phyloP scores from a whole-genome alignment of 1,139 yeast genomes.

The Meyerozyma carpophila region DNA sequence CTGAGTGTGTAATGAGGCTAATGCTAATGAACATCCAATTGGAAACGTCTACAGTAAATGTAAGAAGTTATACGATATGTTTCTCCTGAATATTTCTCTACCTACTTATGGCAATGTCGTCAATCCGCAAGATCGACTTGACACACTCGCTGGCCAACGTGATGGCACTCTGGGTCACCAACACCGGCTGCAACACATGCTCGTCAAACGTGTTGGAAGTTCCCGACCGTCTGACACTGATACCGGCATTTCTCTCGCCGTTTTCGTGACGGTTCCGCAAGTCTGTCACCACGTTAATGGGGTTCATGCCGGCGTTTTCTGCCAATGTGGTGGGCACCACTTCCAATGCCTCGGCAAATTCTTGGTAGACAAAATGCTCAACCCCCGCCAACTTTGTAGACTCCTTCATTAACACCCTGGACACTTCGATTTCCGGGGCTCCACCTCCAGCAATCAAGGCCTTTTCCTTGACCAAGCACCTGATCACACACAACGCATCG shows the following conservation, averaged over 20 bases:
- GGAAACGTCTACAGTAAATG: too few species aligned
- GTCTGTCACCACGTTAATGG: constrained; percentile 92
- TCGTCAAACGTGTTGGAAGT: constrained; percentile 89
- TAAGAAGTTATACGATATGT: too few species aligned
- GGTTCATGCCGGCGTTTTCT: constrained; percentile 95
- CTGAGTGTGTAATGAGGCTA: too few species aligned
- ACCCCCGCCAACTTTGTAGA: constrained; percentile 78
- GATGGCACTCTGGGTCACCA: constrained; percentile 90
- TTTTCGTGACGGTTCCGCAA: constrained; percentile 85
- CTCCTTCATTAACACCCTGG: constrained; percentile 75
- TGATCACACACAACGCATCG: constrained; percentile 93
- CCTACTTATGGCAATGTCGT: constrained; percentile 71
- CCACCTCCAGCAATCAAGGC: constrained; percentile 99
- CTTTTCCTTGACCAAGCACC: constrained; percentile 90
- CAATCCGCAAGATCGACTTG: constrained; percentile 90
- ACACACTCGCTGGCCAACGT: constrained; percentile 95
- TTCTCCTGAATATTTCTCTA: constrained; percentile 6
- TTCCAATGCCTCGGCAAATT: constrained; percentile 92
- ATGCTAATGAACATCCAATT: too few species aligned
- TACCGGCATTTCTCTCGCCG: constrained; percentile 94
- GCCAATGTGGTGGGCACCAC: constrained; percentile 96
- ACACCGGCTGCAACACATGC: constrained; percentile 92
- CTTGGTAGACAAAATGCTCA: constrained; percentile 92
- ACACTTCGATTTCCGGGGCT: constrained; percentile 94
- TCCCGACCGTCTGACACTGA: constrained; percentile 89